These are phyloP conservation scores for Diospyros kaki DNA, from an alignment of 148 eudicot species.

Conservation along the genomic window DNA sequence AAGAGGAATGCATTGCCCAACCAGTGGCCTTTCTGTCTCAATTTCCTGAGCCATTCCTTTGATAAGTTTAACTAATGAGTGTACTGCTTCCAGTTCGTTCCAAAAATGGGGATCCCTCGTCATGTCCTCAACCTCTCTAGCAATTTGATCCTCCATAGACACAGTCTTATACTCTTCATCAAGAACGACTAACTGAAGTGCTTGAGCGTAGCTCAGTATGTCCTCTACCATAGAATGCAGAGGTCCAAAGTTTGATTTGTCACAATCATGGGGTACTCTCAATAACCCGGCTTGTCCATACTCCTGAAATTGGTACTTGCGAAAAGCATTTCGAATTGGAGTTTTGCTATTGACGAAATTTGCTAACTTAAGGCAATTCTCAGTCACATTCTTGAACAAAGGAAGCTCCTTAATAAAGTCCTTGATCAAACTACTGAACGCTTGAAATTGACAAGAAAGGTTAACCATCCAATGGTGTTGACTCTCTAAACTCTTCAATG, in stretches of 20 bases:
- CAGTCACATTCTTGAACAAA: constrained; percentile 62
- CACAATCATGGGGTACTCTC: constrained; percentile 37
- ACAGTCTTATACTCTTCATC: constrained; percentile 72
- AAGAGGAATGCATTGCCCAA: constrained; percentile 85
- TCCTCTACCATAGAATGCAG: constrained; percentile 61
- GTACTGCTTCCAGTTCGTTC: constrained; percentile 82
- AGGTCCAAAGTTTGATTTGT: constrained; percentile 39
- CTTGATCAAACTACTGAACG: constrained; percentile 64
- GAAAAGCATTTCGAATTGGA: constrained; percentile 52
- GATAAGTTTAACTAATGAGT: constrained; percentile 58
- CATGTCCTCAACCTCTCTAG: constrained; percentile 72
- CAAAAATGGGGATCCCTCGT: constrained; percentile 76
- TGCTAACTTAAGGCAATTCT: constrained; percentile 62
- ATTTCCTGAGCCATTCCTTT: constrained; percentile 70
- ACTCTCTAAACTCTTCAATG: constrained; percentile 68
- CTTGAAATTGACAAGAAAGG: constrained; percentile 76
- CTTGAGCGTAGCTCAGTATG: constrained; percentile 58
- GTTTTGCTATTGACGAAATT: constrained; percentile 65
- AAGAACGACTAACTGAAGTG: constrained; percentile 55
- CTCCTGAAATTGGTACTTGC: constrained; percentile 65
- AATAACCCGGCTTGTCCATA: constrained; percentile 52
- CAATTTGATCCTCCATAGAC: constrained; percentile 70
- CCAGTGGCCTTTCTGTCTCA: constrained; percentile 63
- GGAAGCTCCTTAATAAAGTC: constrained; percentile 77
- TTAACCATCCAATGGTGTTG: constrained; percentile 94